Conservation (phyloP, 108 stramenopile genomes). For the Cylindrotheca closterium region DNA sequence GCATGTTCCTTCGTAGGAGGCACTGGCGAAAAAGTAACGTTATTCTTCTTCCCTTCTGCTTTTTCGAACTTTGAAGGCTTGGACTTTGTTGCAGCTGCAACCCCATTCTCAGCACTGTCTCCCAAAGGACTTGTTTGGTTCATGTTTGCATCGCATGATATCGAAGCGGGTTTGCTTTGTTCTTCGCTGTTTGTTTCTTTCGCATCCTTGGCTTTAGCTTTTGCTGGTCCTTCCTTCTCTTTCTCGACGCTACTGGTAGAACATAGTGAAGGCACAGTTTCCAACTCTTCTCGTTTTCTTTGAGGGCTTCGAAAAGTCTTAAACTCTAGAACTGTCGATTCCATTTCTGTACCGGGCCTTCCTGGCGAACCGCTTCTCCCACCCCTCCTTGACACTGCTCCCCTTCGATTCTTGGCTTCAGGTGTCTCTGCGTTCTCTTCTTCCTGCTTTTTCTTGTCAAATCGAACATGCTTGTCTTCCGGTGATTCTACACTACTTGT, state of each 20-base stretch:
- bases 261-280: constrained; percentile 21
- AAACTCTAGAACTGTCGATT: constrained; percentile 33
- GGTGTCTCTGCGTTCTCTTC: constrained; percentile 13
- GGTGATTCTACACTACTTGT: constrained; percentile 2
- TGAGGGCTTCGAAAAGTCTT: constrained; percentile 44
- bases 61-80: background rate
- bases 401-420: constrained; percentile 16
- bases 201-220: background rate
- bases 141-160: constrained; percentile 6
- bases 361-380: constrained; percentile 31
- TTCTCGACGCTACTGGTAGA: constrained; percentile 16
- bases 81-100: background rate
- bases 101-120: background rate
- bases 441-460: constrained; percentile 13
- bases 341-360: constrained; percentile 12
- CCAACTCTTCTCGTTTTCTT: constrained; percentile 20
- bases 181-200: constrained; percentile 1
- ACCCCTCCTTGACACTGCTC: constrained; percentile 36
- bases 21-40: constrained; percentile 42
- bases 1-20: constrained; percentile 18
- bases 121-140: background rate
- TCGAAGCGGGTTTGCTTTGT: constrained; percentile 1
- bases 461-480: constrained; percentile 30
- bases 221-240: background rate
- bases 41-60: constrained; percentile 12